These are phyloP conservation scores for Wickerhamiella infanticola DNA, from an alignment of 1,139 yeast species.

Conservation along the genomic window DNA sequence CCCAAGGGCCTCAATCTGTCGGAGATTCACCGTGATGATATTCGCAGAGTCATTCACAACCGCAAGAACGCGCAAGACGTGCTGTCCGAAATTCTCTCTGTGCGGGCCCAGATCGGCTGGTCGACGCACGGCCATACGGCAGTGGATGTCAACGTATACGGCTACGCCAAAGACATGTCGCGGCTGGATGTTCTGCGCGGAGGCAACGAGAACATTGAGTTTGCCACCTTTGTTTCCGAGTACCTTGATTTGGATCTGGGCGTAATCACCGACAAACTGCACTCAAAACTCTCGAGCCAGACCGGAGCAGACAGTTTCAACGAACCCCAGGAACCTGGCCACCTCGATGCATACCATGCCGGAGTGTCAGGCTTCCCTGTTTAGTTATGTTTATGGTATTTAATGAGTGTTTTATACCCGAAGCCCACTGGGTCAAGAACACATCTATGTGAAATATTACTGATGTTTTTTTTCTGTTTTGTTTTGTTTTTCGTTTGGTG, in stretches of 20 bases:
- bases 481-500: too few species aligned
- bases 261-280: conserved; percentile 31
- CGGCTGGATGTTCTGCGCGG: conserved; percentile 43
- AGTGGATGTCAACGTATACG: conserved; percentile 77
- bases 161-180: conserved; percentile 39
- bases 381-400: too few species aligned
- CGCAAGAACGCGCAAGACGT: conserved; percentile 27
- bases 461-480: too few species aligned
- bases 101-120: conserved; percentile 72
- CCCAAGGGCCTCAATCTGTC: conserved; percentile 43
- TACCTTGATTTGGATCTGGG: conserved; percentile 41
- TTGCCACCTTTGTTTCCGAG: conserved; percentile 53
- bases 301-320: too few species aligned
- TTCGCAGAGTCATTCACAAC: conserved; percentile 22
- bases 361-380: too few species aligned
- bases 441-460: too few species aligned
- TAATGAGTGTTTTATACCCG: too few species aligned
- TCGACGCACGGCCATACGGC: conserved; percentile 83
- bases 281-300: neutral
- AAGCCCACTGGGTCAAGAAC: too few species aligned
- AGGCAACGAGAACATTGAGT: conserved; percentile 69
- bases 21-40: conserved; percentile 38
- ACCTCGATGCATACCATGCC: too few species aligned
- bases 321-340: too few species aligned
- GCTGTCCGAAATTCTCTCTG: conserved; percentile 45